Evolutionary conservation across 1,284 basidiomycete species (phyloP).

Genomic region (Meira nashicola): DNA sequence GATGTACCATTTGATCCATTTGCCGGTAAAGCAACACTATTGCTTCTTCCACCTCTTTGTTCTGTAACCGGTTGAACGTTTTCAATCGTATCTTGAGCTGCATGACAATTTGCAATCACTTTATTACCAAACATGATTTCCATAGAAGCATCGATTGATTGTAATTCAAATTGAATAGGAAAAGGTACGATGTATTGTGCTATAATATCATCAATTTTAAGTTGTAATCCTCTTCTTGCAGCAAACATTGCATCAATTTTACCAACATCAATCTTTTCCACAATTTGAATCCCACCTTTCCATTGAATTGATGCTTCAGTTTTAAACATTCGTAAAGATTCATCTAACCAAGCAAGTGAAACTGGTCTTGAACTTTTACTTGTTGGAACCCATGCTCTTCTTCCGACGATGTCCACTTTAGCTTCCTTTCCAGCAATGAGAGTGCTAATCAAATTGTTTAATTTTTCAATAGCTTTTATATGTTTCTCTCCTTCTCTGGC

Average conservation of each 20-base stretch:
- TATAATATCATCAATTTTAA: constrained; percentile 23
- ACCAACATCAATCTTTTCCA: constrained; percentile 18
- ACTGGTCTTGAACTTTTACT: neutral
- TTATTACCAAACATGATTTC: constrained; percentile 33
- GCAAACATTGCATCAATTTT: constrained; percentile 24
- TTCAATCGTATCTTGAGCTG: constrained; percentile 22
- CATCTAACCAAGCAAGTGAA: constrained; percentile 33
- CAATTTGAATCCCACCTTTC: constrained; percentile 9
- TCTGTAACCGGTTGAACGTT: constrained; percentile 4
- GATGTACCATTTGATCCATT: too few relatives aligned
- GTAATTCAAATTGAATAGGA: constrained; percentile 23
- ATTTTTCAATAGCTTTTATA: constrained; percentile 2
- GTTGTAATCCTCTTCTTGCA: constrained; percentile 17
- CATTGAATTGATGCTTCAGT: constrained; percentile 16
- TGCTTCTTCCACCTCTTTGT: neutral
- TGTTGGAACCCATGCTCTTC: constrained; percentile 12
- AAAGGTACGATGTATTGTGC: constrained; percentile 31
- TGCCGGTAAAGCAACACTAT: neutral
- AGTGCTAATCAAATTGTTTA: constrained; percentile 12
- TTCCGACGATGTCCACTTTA: constrained; percentile 10
- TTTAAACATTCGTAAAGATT: constrained; percentile 28
- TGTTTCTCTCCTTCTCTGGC: neutral
- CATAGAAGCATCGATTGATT: constrained; percentile 26
- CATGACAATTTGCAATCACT: constrained; percentile 25
- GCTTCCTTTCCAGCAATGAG: constrained; percentile 15